A percentile compares a stretch with the other conserved stretches of the same genome.
These are phyloP conservation scores for Beauveria asiatica DNA, from an alignment of 2,329 filamentous ascomycete genomes.

Conservation along the genomic window DNA sequence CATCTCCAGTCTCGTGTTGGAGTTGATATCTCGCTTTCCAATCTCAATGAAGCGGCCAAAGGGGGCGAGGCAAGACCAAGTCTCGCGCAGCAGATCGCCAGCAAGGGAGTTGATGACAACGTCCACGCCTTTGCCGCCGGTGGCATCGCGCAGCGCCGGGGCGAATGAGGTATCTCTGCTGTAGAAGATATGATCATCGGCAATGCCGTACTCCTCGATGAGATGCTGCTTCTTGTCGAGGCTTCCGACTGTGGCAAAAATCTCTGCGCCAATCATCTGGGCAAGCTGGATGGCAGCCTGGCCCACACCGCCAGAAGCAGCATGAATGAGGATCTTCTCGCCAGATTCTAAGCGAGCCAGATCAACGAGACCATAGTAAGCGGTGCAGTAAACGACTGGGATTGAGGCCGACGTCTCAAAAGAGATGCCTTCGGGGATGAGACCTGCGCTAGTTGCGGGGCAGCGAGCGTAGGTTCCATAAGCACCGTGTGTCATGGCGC, in stretches of 20 bases:
- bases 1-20: slow-evolving; percentile 38
- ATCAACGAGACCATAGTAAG: slow-evolving; percentile 31
- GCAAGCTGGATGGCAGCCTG: slow-evolving; percentile 32
- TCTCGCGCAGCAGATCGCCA: slow-evolving; percentile 33
- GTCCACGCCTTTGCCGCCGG: slow-evolving; percentile 52
- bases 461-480: slow-evolving; percentile 27
- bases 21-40: slow-evolving; percentile 29
- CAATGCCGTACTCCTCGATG: slow-evolving; percentile 27
- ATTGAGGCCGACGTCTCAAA: slow-evolving; percentile 32
- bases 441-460: slow-evolving; percentile 24
- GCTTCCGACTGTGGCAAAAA: slow-evolving; percentile 35
- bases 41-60: slow-evolving; percentile 41
- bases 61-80: slow-evolving; percentile 34
- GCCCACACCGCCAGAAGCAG: slow-evolving; percentile 29
- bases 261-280: slow-evolving; percentile 28
- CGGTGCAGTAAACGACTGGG: slow-evolving; percentile 32
- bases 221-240: slow-evolving; percentile 31
- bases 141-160: slow-evolving; percentile 18
- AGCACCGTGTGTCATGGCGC: slow-evolving; percentile 32
- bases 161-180: slow-evolving; percentile 19
- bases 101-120: slow-evolving; percentile 51
- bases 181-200: slow-evolving; percentile 23
- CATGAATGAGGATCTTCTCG: slow-evolving; percentile 32
- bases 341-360: slow-evolving; percentile 28
- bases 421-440: slow-evolving; percentile 28